phyloP scores from a whole-genome alignment of 805 yeast genomes.

The Torulaspora quercuum region DNA sequence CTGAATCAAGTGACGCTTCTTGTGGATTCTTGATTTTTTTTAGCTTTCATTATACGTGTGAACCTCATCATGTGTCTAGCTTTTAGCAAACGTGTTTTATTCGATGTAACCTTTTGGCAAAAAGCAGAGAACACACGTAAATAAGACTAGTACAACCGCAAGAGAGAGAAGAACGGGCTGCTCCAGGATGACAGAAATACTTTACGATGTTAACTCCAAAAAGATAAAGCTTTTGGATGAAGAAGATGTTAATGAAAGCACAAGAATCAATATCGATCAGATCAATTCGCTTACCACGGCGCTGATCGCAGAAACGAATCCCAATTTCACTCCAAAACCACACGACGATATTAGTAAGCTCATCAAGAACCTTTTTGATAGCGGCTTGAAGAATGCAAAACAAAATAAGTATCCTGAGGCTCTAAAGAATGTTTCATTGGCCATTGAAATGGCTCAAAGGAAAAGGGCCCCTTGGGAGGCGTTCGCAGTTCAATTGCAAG shows the following conservation, averaged over 20 bases:
- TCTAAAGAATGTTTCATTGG: slow-evolving; percentile 58
- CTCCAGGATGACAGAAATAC: slow-evolving; percentile 7
- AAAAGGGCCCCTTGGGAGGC: slow-evolving; percentile 72
- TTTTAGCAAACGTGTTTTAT: slow-evolving; percentile 1
- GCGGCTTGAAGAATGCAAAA: slow-evolving; percentile 54
- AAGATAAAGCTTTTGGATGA: slow-evolving; percentile 5
- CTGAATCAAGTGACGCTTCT: no score
- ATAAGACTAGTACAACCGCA: background rate
- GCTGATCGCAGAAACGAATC: slow-evolving; percentile 43
- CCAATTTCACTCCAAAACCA: slow-evolving; percentile 52
- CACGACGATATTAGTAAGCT: slow-evolving; percentile 48
- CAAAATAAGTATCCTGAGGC: slow-evolving; percentile 57
- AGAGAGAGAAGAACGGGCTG: background rate
- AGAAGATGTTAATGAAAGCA: slow-evolving; percentile 10
- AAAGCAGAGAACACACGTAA: background rate
- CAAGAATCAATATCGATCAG: slow-evolving; percentile 29
- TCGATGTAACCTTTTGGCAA: background rate
- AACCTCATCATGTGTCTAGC: slow-evolving; percentile 6
- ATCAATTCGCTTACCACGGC: slow-evolving; percentile 38
- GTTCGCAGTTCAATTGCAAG: slow-evolving; percentile 68
- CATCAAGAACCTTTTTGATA: slow-evolving; percentile 61
- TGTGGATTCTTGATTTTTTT: no score
- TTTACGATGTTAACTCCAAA: slow-evolving; percentile 13
- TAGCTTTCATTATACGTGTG: no score
- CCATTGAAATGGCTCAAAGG: slow-evolving; percentile 57